Evolutionary conservation across 2,329 filamentous ascomycete species (phyloP).

Genomic region (Chalaropsis ovoidea): DNA sequence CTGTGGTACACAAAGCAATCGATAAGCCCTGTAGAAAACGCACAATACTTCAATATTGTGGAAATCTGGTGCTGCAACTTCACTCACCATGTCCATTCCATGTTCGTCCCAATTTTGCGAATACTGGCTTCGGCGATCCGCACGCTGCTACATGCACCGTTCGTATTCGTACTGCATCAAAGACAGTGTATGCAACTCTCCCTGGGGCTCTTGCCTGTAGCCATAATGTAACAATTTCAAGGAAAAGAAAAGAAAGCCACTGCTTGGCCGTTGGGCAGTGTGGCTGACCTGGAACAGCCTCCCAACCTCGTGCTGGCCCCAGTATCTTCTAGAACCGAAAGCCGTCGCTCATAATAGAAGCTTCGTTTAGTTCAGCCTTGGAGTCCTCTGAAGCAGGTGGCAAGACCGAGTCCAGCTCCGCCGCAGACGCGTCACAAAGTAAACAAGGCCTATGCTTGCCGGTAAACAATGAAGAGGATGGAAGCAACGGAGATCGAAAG

Average conservation of each 20-base stretch:
- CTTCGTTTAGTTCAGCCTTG: neutral
- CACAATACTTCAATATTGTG: conserved; percentile 1
- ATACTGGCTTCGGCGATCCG: neutral
- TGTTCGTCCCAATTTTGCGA: neutral
- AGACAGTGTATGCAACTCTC: neutral
- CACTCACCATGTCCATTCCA: neutral
- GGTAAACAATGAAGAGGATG: neutral
- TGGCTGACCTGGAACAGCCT: neutral
- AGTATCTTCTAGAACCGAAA: conserved; percentile 9
- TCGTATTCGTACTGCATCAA: conserved; percentile 3
- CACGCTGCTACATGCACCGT: neutral
- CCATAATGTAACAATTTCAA: neutral
- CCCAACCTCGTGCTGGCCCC: neutral
- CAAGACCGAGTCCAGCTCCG: too few relatives aligned
- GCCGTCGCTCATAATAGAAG: neutral
- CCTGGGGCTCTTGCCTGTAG: neutral
- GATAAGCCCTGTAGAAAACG: conserved; percentile 16
- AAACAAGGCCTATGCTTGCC: conserved; percentile 2
- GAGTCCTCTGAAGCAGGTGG: neutral
- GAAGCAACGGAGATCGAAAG: conserved; percentile 4
- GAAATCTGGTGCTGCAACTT: neutral
- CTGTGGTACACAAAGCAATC: neutral
- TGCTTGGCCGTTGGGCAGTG: neutral
- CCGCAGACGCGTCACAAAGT: too few relatives aligned
- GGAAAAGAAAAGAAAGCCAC: neutral